phyloP scores from a whole-genome alignment of 2,329 filamentous ascomycete genomes.

The Alternaria gaisen region DNA sequence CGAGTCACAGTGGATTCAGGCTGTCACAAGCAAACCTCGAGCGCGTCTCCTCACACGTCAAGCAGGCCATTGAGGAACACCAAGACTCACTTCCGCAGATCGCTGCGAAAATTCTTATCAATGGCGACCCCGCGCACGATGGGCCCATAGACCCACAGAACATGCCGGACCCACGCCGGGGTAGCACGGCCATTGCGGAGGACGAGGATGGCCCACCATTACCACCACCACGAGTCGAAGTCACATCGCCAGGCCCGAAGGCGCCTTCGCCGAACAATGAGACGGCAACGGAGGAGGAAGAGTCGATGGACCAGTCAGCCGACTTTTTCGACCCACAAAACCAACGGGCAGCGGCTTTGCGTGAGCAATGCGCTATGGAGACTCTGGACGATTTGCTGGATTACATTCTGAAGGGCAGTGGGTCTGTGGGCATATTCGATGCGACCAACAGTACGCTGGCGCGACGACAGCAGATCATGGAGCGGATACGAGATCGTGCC shows the following conservation, averaged over 20 bases:
- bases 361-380: slow-evolving; percentile 91
- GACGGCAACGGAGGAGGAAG: slow-evolving; percentile 44
- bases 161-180: slow-evolving; percentile 39
- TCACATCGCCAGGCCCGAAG: slow-evolving; percentile 46
- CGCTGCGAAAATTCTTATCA: slow-evolving; percentile 66
- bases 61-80: slow-evolving; percentile 36
- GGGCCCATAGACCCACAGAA: slow-evolving; percentile 44
- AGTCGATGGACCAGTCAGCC: slow-evolving; percentile 84
- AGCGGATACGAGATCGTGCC: slow-evolving; percentile 81
- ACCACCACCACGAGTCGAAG: slow-evolving; percentile 43
- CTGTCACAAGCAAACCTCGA: slow-evolving; percentile 46
- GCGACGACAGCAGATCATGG: slow-evolving; percentile 82
- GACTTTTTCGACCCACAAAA: slow-evolving; percentile 95
- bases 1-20: slow-evolving; percentile 63
- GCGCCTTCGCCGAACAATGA: slow-evolving; percentile 31
- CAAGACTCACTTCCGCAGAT: slow-evolving; percentile 49
- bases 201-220: slow-evolving; percentile 15
- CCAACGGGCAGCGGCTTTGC: slow-evolving; percentile 77
- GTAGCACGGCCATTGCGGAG: slow-evolving; percentile 39
- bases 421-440: slow-evolving; percentile 93
- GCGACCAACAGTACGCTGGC: slow-evolving; percentile 96
- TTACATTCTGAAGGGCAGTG: slow-evolving; percentile 82
- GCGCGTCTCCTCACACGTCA: slow-evolving; percentile 34
- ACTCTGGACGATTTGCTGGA: slow-evolving; percentile 92
- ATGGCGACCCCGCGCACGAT: slow-evolving; percentile 59